Evolutionary conservation across 2,329 filamentous ascomycete species (phyloP).

Genomic region (Fonsecaea multimorphosa): DNA sequence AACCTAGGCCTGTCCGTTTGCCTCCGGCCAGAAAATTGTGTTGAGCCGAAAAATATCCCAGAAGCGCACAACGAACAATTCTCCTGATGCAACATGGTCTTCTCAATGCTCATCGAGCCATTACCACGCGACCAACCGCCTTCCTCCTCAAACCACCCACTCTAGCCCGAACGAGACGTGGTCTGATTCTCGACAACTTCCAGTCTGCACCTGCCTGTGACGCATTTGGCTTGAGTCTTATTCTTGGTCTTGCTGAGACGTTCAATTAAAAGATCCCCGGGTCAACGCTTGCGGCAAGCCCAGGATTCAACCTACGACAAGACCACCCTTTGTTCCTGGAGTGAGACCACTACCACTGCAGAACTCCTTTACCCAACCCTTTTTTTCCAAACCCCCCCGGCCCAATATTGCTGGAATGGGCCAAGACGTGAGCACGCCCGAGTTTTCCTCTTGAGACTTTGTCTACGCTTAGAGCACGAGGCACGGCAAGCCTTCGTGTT

Average conservation of each 20-base stretch:
- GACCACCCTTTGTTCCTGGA: neutral
- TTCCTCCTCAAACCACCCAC: neutral
- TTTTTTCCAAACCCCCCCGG: neutral
- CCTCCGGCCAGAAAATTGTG: conserved; percentile 22
- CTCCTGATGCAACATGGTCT: neutral
- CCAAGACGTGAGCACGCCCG: conserved; percentile 22
- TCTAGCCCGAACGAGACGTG: conserved; percentile 21
- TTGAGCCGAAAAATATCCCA: conserved; percentile 2
- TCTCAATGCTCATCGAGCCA: conserved; percentile 6
- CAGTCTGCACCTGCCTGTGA: conserved; percentile 6
- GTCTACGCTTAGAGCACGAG: neutral
- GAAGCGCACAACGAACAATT: conserved; percentile 6
- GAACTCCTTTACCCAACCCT: neutral
- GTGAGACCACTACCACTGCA: neutral
- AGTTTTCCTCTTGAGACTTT: conserved; percentile 21
- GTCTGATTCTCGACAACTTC: conserved; percentile 15
- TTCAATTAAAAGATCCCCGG: conserved; percentile 1
- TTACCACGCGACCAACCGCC: conserved; percentile 20
- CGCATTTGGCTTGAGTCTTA: neutral
- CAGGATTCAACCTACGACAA: neutral
- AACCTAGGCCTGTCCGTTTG: neutral
- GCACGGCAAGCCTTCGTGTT: conserved; percentile 6
- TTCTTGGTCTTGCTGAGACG: conserved; percentile 1
- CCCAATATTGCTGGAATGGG: conserved; percentile 19
- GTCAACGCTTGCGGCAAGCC: neutral